Evolutionary conservation across 352 stramenopile genomes (phyloP), one percentile per base, ranked within the genome.

Genomic region (Elongisporangium prolatum): DNA sequence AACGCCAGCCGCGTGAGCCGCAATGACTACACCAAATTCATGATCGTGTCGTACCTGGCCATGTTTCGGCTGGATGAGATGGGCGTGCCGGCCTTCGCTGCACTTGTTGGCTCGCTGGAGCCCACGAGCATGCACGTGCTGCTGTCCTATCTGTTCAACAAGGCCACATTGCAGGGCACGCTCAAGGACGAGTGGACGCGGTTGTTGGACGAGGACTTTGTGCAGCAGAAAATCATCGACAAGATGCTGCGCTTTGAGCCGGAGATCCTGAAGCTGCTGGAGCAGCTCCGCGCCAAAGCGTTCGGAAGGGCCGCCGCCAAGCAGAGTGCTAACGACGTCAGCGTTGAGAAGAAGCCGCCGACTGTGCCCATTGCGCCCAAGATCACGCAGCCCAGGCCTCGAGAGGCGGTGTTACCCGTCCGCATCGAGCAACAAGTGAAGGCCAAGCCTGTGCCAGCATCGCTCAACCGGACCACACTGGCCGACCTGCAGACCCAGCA

Each of bases 31-130:
- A 97, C 86, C 18, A 88, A 93, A 63, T 97, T 96, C 61, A 87
- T 96, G 60, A 89, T 98, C 55, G 65, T 98, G 20, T 73, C 74
- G 10, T 97, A 97, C 64, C 62, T 97, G 53, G 71, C 82, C 13
- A 76, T 98, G 21, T 98, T 97, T 61, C 82, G 90, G 4, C 70
- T 97, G 1, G 75, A 97, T 7, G 89, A 97, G 57, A 71, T 98
- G 17, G 88, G 89, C 0, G 65, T 77, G 0, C 11, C 63, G 5
- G 67, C 76, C 14, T 97, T 98, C 61, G 57, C 69, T 7, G 57
- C 62, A 1, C 72, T 97, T 17, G 74, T 89, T 0, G 59, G 65
- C 7, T 65, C 74, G 11, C 68, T 96, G 7, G 84, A 96, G n/a
- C 80, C 89, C 0, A 83, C 81, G 0, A 93, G 86, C 40, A 97